Conservation (phyloP, 139 green algal species). For the Chlorella sp. region DNA sequence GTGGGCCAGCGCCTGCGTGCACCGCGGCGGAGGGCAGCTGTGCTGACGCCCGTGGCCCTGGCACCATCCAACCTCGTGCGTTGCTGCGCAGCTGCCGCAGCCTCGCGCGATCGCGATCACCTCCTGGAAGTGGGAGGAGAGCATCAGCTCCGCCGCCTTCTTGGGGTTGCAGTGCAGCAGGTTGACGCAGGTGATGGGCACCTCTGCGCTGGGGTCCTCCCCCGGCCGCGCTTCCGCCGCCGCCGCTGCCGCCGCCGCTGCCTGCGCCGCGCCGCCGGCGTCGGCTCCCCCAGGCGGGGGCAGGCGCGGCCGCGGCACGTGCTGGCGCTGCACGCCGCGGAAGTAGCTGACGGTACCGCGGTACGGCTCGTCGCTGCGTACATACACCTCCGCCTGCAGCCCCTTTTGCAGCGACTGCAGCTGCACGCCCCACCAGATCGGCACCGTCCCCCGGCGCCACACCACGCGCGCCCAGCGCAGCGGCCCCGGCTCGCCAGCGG, state of each 20-base stretch:
- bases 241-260: not conserved
- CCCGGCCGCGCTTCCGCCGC: not conserved
- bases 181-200: conserved; percentile 91
- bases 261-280: not conserved
- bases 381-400: conserved; percentile 72
- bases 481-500: not conserved
- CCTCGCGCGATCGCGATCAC: conserved; percentile 24
- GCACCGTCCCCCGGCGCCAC: conserved; percentile 89
- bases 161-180: conserved; percentile 84
- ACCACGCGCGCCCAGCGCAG: conserved; percentile 73
- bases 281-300: not conserved
- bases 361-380: conserved; percentile 80
- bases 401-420: conserved; percentile 53
- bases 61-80: no score
- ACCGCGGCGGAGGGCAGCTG: no score
- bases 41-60: no score
- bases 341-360: conserved; percentile 80
- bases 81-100: no score
- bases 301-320: conserved; percentile 34
- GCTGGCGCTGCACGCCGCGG: conserved; percentile 74
- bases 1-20: no score
- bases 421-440: conserved; percentile 67
- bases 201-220: not conserved
- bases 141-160: conserved; percentile 65
- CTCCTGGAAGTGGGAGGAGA: conserved; percentile 76